Conservation (phyloP, 2,329 filamentous ascomycete species). For the Aspergillus awamori region DNA sequence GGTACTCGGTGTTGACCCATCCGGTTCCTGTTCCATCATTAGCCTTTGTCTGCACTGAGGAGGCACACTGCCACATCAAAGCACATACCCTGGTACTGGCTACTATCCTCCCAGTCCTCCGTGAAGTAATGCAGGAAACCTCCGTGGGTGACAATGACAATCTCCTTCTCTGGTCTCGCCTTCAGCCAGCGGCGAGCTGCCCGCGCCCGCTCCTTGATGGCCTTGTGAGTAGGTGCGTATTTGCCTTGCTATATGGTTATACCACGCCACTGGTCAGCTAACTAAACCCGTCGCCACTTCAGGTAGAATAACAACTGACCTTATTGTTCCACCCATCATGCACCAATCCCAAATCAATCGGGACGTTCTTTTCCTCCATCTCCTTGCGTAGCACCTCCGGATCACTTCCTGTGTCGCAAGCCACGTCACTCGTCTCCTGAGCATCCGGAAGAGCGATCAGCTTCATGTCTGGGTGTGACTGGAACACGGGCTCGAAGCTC, state of each 20-base stretch:
- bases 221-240: slow-evolving; percentile 51
- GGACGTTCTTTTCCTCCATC: slow-evolving; percentile 57
- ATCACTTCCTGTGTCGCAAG: slow-evolving; percentile 74
- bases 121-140: slow-evolving; percentile 84
- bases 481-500: slow-evolving; percentile 64
- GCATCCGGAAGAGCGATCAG: slow-evolving; percentile 71
- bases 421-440: slow-evolving; percentile 75
- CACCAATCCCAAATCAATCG: slow-evolving; percentile 67
- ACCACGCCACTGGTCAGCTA: not conserved
- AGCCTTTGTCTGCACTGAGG: not conserved
- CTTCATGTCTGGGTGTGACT: slow-evolving; percentile 49
- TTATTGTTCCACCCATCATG: slow-evolving; percentile 74
- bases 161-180: slow-evolving; percentile 60
- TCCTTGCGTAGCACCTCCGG: slow-evolving; percentile 59
- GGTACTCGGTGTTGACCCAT: slow-evolving; percentile 74
- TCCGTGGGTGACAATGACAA: slow-evolving; percentile 79
- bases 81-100: slow-evolving; percentile 48
- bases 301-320: slow-evolving; percentile 26
- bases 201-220: slow-evolving; percentile 64
- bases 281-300: not conserved
- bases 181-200: slow-evolving; percentile 63
- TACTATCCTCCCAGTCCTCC: slow-evolving; percentile 71
- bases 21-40: slow-evolving; percentile 60
- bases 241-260: slow-evolving; percentile 37
- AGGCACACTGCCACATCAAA: not conserved